A percentile compares a stretch with the other conserved stretches of the same genome.
These are phyloP conservation scores for Tolypocladium tropicale DNA, from an alignment of 2,329 filamentous ascomycete genomes.

Conservation along the genomic window DNA sequence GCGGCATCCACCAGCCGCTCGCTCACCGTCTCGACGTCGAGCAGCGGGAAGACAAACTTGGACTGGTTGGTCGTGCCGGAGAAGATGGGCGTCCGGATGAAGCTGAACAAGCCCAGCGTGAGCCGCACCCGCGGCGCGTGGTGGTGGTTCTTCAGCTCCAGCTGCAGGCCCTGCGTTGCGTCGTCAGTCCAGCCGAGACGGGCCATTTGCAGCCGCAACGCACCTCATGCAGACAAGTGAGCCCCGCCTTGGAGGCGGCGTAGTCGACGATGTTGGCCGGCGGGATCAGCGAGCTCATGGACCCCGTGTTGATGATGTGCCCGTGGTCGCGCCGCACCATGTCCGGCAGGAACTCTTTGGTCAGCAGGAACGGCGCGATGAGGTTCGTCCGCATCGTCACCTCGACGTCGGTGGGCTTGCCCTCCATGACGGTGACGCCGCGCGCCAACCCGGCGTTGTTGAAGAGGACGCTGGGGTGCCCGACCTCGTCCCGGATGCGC, in stretches of 20 bases:
- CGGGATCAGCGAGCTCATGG: conserved; percentile 42
- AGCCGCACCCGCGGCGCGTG: not conserved
- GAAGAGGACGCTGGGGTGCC: not conserved
- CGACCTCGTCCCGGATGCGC: not conserved
- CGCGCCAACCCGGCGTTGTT: not conserved
- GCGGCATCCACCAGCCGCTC: not conserved
- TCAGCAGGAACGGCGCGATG: conserved; percentile 47
- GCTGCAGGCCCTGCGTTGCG: not conserved
- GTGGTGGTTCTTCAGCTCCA: not conserved
- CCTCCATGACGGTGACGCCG: conserved; percentile 15
- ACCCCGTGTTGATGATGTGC: conserved; percentile 53
- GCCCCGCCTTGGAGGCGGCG: conserved; percentile 38
- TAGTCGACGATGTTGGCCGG: conserved; percentile 51
- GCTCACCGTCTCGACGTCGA: not conserved
- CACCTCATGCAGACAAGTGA: not conserved
- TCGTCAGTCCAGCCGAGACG: not conserved
- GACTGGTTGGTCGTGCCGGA: not conserved
- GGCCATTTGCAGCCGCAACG: not conserved
- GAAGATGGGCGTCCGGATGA: not conserved
- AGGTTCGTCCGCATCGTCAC: conserved; percentile 32
- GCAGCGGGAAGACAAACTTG: not conserved
- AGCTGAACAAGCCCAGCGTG: not conserved
- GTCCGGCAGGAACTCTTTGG: conserved; percentile 47
- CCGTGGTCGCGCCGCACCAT: conserved; percentile 51
- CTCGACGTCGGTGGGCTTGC: not conserved